A percentile compares a stretch with the other conserved stretches of the same genome.
These are phyloP conservation scores for Pseudogymnoascus sp. DNA, from an alignment of 2,329 filamentous ascomycete species.

Conservation along the genomic window DNA sequence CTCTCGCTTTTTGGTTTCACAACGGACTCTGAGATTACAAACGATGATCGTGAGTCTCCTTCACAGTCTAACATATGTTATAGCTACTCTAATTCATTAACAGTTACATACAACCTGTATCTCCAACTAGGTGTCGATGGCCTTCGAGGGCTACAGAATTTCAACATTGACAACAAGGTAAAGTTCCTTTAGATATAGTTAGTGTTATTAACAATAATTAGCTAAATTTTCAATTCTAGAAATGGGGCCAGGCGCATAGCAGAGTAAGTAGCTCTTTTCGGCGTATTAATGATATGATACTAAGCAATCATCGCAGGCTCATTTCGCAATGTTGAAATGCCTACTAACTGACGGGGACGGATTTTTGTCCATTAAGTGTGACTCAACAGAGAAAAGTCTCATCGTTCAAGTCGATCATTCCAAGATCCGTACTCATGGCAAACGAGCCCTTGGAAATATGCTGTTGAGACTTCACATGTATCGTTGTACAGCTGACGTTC, in stretches of 20 bases:
- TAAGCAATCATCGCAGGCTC: slow-evolving; percentile 37
- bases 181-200: slow-evolving; percentile 8
- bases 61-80: slow-evolving; percentile 11
- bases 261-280: slow-evolving; percentile 21
- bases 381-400: slow-evolving; percentile 37
- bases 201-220: background rate
- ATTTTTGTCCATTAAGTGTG: slow-evolving; percentile 42
- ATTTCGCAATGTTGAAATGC: slow-evolving; percentile 52
- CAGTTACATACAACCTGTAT: slow-evolving; percentile 35
- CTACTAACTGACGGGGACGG: slow-evolving; percentile 45
- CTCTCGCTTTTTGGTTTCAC: slow-evolving; percentile 35
- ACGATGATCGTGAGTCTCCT: slow-evolving; percentile 31
- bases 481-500: slow-evolving; percentile 51
- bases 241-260: slow-evolving; percentile 38
- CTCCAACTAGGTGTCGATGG: slow-evolving; percentile 35
- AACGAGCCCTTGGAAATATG: slow-evolving; percentile 49
- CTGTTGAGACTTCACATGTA: slow-evolving; percentile 52
- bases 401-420: slow-evolving; percentile 46
- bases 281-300: background rate
- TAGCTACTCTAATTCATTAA: background rate
- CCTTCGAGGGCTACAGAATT: slow-evolving; percentile 32
- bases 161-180: slow-evolving; percentile 29
- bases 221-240: slow-evolving; percentile 19
- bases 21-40: slow-evolving; percentile 28
- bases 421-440: slow-evolving; percentile 47